Conservation (phyloP, 176 grass and related monocot species). For the Lolium perenne region DNA sequence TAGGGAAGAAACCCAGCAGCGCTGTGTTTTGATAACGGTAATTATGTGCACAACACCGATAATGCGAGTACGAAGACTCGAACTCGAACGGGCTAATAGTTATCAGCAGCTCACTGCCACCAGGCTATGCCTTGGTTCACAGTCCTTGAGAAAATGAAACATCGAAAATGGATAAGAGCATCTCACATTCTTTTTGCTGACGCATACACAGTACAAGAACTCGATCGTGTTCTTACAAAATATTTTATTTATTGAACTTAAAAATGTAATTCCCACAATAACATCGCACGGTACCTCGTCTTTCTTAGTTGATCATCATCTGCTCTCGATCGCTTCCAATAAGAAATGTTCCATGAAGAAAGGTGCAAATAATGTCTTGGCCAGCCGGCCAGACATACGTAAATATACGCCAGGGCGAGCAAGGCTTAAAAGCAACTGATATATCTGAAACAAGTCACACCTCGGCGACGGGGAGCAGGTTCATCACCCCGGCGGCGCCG, state of each 20-base stretch:
- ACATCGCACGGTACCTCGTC: background rate
- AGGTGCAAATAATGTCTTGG: background rate
- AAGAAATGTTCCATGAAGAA: background rate
- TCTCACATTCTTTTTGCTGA: background rate
- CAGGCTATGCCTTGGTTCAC: too few species aligned
- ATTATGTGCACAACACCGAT: too few species aligned
- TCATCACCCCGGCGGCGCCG: constrained; percentile 53
- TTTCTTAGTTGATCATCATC: background rate
- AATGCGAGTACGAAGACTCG: too few species aligned
- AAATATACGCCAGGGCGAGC: background rate
- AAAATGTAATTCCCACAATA: background rate
- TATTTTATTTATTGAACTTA: background rate
- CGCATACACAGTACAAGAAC: background rate
- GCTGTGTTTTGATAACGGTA: too few species aligned
- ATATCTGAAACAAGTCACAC: background rate
- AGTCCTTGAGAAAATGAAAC: background rate
- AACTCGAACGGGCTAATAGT: too few species aligned
- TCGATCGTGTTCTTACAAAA: background rate
- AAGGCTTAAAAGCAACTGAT: background rate
- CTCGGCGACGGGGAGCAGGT: constrained; percentile 58
- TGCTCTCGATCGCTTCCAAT: background rate
- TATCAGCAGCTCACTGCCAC: too few species aligned
- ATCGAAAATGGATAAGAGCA: background rate
- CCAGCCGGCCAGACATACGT: background rate
- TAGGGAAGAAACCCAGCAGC: too few species aligned